Conservation (phyloP, 768 basidiomycete species). For the Tylopilus rubrobrunneus region DNA sequence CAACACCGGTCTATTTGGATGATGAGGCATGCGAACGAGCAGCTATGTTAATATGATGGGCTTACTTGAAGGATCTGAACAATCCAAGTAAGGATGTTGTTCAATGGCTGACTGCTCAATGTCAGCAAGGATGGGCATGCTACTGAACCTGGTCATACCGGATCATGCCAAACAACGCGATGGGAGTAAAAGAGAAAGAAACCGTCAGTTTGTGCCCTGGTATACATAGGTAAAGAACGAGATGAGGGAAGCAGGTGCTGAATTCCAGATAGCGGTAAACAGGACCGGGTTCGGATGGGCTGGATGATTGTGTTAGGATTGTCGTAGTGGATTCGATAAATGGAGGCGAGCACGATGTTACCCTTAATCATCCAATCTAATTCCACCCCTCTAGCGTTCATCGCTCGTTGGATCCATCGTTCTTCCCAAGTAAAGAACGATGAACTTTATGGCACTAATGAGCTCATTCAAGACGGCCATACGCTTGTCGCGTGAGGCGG, state of each 20-base stretch:
- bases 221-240: slow-evolving; percentile 74
- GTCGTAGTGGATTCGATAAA: neutral
- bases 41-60: neutral
- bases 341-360: slow-evolving; percentile 24
- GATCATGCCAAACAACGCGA: slow-evolving; percentile 85
- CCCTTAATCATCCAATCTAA: slow-evolving; percentile 75
- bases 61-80: slow-evolving; percentile 66
- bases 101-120: slow-evolving; percentile 54
- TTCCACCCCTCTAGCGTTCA: slow-evolving; percentile 58
- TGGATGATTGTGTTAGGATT: slow-evolving; percentile 16
- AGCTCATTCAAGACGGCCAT: slow-evolving; percentile 45
- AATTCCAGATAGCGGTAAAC: slow-evolving; percentile 69
- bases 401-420: slow-evolving; percentile 39
- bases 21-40: neutral
- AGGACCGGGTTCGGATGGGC: slow-evolving; percentile 69
- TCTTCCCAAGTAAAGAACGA: slow-evolving; percentile 42
- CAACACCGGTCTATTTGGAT: slow-evolving; percentile 43
- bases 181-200: slow-evolving; percentile 82
- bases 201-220: slow-evolving; percentile 72
- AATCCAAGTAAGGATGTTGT: slow-evolving; percentile 75
- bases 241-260: slow-evolving; percentile 77
- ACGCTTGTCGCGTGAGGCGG: slow-evolving; percentile 37
- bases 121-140: neutral
- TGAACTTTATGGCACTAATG: slow-evolving; percentile 36
- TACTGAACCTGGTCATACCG: slow-evolving; percentile 35